Evolutionary conservation across 2,329 filamentous ascomycete species (phyloP).

Genomic region (Cladosporium oxysporum): DNA sequence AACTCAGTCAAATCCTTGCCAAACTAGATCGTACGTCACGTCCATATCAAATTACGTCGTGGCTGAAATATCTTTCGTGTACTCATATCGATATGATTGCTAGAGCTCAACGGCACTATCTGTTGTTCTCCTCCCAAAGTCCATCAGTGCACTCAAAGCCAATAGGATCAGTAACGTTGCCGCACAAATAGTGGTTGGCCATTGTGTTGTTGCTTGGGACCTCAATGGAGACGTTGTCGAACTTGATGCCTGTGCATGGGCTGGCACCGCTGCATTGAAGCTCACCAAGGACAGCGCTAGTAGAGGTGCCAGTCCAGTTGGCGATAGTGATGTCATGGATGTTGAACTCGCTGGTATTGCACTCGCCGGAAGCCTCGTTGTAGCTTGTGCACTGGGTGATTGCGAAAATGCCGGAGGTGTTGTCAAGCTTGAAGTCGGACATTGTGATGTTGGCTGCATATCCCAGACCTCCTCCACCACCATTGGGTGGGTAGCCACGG

Average conservation of each 20-base stretch:
- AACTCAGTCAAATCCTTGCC: background rate
- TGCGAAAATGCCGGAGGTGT: conserved; percentile 27
- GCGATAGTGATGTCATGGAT: conserved; percentile 38
- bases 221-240: conserved; percentile 18
- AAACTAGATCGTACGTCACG: background rate
- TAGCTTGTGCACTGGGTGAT: conserved; percentile 37
- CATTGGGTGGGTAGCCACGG: conserved; percentile 55
- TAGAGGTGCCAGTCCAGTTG: conserved; percentile 36
- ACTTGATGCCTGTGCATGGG: conserved; percentile 32
- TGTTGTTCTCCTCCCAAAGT: conserved; percentile 25
- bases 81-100: background rate
- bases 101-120: background rate
- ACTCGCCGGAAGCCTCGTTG: conserved; percentile 27
- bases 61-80: background rate
- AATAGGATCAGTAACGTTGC: conserved; percentile 26
- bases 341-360: conserved; percentile 41
- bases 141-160: conserved; percentile 32
- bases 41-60: background rate
- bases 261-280: conserved; percentile 33
- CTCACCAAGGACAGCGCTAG: conserved; percentile 26
- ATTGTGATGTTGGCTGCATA: conserved; percentile 42
- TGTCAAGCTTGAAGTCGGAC: conserved; percentile 35
- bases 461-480: conserved; percentile 58
- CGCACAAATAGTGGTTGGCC: conserved; percentile 30
- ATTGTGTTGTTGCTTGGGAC: conserved; percentile 23